phyloP scores from a whole-genome alignment of 2,329 filamentous ascomycete species.

The Penicillium crustosum region DNA sequence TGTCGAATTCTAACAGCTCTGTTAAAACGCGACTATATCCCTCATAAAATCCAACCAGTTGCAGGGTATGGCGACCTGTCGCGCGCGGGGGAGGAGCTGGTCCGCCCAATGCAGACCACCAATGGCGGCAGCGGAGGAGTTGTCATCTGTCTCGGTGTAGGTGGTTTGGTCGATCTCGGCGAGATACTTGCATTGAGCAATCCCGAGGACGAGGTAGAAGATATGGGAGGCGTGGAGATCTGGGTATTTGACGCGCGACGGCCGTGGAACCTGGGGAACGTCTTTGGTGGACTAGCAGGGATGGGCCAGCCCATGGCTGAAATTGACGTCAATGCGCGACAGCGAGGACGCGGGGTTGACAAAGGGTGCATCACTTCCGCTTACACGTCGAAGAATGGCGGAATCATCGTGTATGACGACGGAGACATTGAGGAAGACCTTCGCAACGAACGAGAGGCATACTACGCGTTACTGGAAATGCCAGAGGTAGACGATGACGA shows the following conservation, averaged over 20 bases:
- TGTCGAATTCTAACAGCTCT: slow-evolving; percentile 89
- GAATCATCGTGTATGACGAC: slow-evolving; percentile 92
- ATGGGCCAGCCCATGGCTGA: slow-evolving; percentile 52
- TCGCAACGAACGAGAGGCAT: slow-evolving; percentile 72
- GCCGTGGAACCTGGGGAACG: slow-evolving; percentile 92
- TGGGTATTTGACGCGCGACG: slow-evolving; percentile 91
- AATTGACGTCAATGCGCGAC: slow-evolving; percentile 41
- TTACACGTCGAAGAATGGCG: slow-evolving; percentile 78
- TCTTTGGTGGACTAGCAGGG: slow-evolving; percentile 74
- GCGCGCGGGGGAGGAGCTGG: slow-evolving; percentile 73
- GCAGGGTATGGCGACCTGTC: slow-evolving; percentile 88
- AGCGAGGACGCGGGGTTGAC: slow-evolving; percentile 65
- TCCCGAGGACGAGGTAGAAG: slow-evolving; percentile 59
- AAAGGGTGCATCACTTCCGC: slow-evolving; percentile 69
- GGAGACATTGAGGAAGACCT: slow-evolving; percentile 90
- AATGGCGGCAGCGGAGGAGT: slow-evolving; percentile 83
- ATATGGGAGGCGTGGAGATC: slow-evolving; percentile 83
- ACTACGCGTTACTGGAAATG: slow-evolving; percentile 84
- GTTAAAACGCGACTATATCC: slow-evolving; percentile 96
- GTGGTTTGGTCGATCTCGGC: slow-evolving; percentile 84
- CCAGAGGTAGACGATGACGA: slow-evolving; percentile 81
- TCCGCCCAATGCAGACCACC: slow-evolving; percentile 81
- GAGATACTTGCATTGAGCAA: slow-evolving; percentile 75
- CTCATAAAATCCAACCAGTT: slow-evolving; percentile 94
- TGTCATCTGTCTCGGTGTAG: slow-evolving; percentile 88